Evolutionary conservation across 208 protist species (phyloP).

Genomic region (Leishmania amazonensis): DNA sequence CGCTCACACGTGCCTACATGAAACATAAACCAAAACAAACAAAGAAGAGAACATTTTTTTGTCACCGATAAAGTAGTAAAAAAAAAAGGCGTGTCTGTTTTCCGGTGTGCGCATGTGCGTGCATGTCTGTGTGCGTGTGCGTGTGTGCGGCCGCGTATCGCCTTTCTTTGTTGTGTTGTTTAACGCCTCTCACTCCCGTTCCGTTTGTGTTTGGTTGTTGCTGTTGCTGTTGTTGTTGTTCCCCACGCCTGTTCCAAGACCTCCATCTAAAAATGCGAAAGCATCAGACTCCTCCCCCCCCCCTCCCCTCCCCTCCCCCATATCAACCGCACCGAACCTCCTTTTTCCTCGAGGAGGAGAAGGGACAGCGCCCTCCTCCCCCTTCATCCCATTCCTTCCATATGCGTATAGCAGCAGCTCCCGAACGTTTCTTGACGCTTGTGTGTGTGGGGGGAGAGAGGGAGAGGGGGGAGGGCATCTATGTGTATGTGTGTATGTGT

Average conservation of each 20-base stretch:
- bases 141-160: not conserved
- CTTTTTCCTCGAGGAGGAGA: too few relatives aligned
- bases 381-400: not conserved
- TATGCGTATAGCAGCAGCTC: not conserved
- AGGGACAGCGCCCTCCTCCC: too few relatives aligned
- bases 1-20: not conserved
- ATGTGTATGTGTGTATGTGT: not conserved
- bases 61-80: not conserved
- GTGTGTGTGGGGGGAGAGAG: not conserved
- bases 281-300: too few relatives aligned
- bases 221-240: not conserved
- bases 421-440: not conserved
- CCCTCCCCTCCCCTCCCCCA: too few relatives aligned
- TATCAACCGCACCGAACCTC: too few relatives aligned
- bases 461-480: not conserved
- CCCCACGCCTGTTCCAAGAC: not conserved
- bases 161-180: not conserved
- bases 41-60: not conserved
- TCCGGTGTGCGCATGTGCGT: not conserved
- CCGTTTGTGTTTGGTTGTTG: not conserved
- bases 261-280: too few relatives aligned
- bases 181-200: not conserved
- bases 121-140: not conserved
- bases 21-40: not conserved
- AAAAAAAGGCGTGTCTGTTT: not conserved